These are phyloP conservation scores for Cardamine resedifolia DNA, from an alignment of 345 rosid genomes.

Conservation along the genomic window DNA sequence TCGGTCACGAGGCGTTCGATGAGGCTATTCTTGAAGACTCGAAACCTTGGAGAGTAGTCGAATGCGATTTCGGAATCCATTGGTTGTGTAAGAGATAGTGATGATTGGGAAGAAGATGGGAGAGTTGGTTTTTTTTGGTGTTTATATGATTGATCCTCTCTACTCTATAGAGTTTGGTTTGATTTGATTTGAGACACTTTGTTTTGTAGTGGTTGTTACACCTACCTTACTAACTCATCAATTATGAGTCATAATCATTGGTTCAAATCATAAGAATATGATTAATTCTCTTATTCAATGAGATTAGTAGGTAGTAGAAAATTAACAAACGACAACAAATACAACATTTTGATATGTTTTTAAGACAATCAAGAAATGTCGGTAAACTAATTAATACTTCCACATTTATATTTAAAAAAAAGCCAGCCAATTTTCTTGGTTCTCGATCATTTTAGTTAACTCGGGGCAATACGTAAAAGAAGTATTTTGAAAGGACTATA, in stretches of 20 bases:
- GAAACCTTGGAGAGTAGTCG: constrained; percentile 20
- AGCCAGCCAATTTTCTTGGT: no score
- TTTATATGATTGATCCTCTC: neutral
- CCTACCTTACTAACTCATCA: no score
- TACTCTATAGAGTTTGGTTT: neutral
- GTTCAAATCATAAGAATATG: neutral
- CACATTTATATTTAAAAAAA: no score
- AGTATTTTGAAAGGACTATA: neutral
- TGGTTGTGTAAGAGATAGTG: neutral
- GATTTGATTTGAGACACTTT: neutral
- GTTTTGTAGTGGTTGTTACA: neutral
- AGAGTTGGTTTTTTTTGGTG: neutral
- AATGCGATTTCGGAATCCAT: constrained; percentile 20
- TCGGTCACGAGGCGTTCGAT: constrained; percentile 39
- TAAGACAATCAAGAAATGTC: neutral
- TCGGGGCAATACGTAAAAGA: neutral
- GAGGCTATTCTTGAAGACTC: constrained; percentile 41
- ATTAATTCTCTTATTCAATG: neutral
- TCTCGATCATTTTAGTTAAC: neutral
- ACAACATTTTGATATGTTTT: no score
- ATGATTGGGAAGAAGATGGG: neutral
- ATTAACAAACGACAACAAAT: neutral
- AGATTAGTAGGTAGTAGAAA: neutral
- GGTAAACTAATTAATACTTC: neutral
- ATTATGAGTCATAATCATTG: no score